Conservation (phyloP, 208 protist species). For the Trypanosoma caninum region DNA sequence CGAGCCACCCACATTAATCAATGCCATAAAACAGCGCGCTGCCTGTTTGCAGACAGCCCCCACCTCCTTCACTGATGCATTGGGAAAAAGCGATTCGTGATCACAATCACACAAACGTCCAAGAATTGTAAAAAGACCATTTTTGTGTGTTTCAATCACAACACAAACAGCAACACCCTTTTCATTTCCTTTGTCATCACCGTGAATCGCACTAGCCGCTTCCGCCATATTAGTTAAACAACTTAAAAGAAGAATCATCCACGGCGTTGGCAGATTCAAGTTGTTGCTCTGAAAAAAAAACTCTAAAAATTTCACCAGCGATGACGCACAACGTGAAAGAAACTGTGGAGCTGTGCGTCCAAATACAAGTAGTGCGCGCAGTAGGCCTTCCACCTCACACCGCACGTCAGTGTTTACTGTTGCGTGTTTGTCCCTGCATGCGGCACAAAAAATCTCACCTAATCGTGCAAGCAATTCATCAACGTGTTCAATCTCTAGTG, state of each 20-base stretch:
- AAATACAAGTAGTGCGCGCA: conserved; percentile 49
- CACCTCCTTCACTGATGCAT: conserved; percentile 6
- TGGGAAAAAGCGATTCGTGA: conserved; percentile 2
- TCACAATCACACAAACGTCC: conserved; percentile 16
- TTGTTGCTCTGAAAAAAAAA: conserved; percentile 13
- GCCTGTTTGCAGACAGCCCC: conserved; percentile 32
- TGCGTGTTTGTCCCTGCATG: not conserved
- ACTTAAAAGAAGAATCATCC: conserved; percentile 34
- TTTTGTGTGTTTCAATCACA: conserved; percentile 4
- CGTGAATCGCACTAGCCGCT: conserved; percentile 5
- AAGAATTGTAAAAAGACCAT: conserved; percentile 11
- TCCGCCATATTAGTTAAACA: conserved; percentile 27
- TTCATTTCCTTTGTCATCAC: not conserved
- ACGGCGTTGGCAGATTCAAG: conserved; percentile 5
- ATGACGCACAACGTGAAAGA: conserved; percentile 1
- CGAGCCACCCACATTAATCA: conserved; percentile 14
- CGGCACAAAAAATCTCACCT: conserved; percentile 2
- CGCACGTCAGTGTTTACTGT: not conserved
- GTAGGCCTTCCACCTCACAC: conserved; percentile 26
- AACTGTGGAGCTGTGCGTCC: conserved; percentile 33
- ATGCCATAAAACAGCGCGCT: conserved; percentile 25
- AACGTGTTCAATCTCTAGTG: conserved; percentile 34
- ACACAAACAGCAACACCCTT: not conserved
- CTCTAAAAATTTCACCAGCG: conserved; percentile 30
- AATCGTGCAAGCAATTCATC: conserved; percentile 39